Conservation (phyloP, 2,329 filamentous ascomycete species). For the Cladosporium sp. region DNA sequence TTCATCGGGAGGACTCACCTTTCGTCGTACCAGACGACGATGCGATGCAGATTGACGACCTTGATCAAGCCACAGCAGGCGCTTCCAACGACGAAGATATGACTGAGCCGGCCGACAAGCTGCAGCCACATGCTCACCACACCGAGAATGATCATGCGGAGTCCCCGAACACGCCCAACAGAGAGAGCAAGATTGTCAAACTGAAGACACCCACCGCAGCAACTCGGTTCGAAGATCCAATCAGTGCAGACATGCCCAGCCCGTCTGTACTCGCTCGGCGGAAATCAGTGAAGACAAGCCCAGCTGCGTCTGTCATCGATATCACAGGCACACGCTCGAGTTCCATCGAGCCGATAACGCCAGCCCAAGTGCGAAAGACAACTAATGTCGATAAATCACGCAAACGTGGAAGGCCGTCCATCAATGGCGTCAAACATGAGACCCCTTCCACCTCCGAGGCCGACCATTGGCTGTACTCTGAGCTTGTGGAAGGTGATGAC, state of each 20-base stretch:
- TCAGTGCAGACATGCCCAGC: not conserved
- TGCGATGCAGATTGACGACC: constrained; percentile 1
- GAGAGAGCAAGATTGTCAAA: not conserved
- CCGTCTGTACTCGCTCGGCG: not conserved
- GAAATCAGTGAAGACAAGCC: not conserved
- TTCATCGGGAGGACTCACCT: not conserved
- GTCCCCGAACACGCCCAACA: not conserved
- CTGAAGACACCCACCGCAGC: constrained; percentile 7
- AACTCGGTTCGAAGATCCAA: not conserved
- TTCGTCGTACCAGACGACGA: constrained; percentile 11
- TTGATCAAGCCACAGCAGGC: constrained; percentile 1
- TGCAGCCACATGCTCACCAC: not conserved
- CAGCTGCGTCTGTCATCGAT: not conserved
- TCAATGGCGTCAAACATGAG: not conserved
- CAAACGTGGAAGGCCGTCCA: not conserved
- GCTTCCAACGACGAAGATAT: not conserved
- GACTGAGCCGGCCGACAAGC: not conserved
- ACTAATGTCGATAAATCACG: too few species aligned
- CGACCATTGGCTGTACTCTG: constrained; percentile 37
- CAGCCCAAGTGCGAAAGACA: too few species aligned
- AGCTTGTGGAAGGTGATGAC: constrained; percentile 44
- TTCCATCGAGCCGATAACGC: not conserved
- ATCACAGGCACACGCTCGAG: not conserved
- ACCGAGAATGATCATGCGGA: not conserved
- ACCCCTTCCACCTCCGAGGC: constrained; percentile 29